phyloP scores from a whole-genome alignment of 176 grass and related monocot species.

The Luzula sylvatica region DNA sequence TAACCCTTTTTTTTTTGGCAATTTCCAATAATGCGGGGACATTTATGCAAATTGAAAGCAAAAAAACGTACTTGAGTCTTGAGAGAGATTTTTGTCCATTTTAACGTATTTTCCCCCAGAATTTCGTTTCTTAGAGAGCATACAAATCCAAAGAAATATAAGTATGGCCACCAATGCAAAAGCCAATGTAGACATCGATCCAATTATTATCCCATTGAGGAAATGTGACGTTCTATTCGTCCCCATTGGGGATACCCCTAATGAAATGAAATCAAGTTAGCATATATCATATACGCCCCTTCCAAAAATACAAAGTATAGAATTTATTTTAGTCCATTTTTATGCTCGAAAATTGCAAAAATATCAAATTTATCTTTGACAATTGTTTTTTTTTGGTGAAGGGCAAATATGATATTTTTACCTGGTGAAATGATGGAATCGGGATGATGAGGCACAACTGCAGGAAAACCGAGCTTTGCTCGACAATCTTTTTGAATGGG shows the following conservation, averaged over 20 bases:
- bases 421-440: slow-evolving; percentile 59
- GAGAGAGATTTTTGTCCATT: slow-evolving; percentile 55
- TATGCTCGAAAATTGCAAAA: no score
- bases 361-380: no score
- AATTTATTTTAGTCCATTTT: no score
- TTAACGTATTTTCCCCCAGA: slow-evolving; percentile 52
- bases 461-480: slow-evolving; percentile 76
- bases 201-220: slow-evolving; percentile 81
- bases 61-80: slow-evolving; percentile 48
- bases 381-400: no score
- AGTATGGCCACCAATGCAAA: slow-evolving; percentile 57
- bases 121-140: slow-evolving; percentile 76
- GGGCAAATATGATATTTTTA: background rate
- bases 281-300: background rate
- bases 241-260: slow-evolving; percentile 52
- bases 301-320: no score
- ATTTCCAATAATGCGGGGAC: no score
- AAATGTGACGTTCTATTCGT: slow-evolving; percentile 64
- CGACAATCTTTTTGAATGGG: slow-evolving; percentile 71
- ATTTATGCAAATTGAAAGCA: no score
- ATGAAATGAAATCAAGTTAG: background rate
- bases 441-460: slow-evolving; percentile 52
- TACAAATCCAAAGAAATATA: slow-evolving; percentile 78
- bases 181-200: slow-evolving; percentile 90
- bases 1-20: no score